Base-by-base conservation (phyloP, 2,329 filamentous ascomycete species). In the Escovopsis sp. region DNA sequence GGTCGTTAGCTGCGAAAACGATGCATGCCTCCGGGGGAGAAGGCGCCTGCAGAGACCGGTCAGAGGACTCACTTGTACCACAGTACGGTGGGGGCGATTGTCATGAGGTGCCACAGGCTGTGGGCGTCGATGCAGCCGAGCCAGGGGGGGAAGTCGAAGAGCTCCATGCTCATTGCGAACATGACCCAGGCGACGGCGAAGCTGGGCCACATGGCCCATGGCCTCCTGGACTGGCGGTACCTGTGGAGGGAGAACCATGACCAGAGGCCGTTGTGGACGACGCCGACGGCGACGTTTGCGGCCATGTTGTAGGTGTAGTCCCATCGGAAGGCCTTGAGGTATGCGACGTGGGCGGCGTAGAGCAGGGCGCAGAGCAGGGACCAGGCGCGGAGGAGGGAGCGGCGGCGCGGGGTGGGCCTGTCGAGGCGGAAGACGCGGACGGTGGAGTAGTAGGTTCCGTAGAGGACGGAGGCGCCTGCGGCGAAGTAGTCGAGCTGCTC, bases 271-370 rank as follows among this genome's bases (percentile, higher is more conserved):
- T 96, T 94, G 56, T 87, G 81, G 5, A 88, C 60, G 34, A 87
- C 67, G 4, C 91, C 91, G 10, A 83, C 75, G 3, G 73, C 76
- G 15, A 98, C 84, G 54, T 96, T 98, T 40, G 88, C 91, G 2
- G 82, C 78, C 87, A 98, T 96, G 59, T 98, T 98, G 65, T 98
- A 98, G 5, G 81, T 83, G 59, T 98, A 98, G 61, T 96, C 84
- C 84, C 91, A 98, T 14, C 71, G 68, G 68, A 88, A 84, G 51
- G 86, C 76, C 55, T 81, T 85, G 42, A 98, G 70, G 59, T 94
- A 98, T 37, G 68, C 72, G 38, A 95, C 77, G 57, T 98, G 91
- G 42, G 73, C 66, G 24, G 70, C 55, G 60, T 94, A 98, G 40
- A 94, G 63, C 12, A 63, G 48, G 24, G 75, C 58, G 57, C 91